Base-by-base conservation (phyloP, 768 basidiomycete species). In the Nidularia pulvinata region DNA sequence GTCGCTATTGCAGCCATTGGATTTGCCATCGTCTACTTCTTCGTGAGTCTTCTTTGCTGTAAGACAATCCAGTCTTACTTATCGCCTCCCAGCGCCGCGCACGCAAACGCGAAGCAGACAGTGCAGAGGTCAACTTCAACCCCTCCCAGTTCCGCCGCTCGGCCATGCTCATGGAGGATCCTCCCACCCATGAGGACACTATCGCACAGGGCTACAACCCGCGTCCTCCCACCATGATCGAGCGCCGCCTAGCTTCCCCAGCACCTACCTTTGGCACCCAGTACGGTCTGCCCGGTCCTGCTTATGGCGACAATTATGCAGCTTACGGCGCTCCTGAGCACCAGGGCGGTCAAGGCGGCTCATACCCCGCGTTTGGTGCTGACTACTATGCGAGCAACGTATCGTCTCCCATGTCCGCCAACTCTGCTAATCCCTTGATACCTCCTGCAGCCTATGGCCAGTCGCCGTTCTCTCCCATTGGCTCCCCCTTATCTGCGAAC, bases 201-300 rank as follows among this genome's bases (percentile, higher is more conserved):
- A 63, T 71, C 51, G 69, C 69, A 19, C 68, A 67, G 32, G 74
- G 78, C 0, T 77, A 68, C 61, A 81, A 81, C 54, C 81, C 81
- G 14, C 78, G 82, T 19, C 83, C 85, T 1, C 86, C 86, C n/a
- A 74, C 78, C 32, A 87, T 87, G 86, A 76, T 83, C 49, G 80
- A 88, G 59, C 73, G 73, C 46, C 79, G 77, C 57, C 56, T 71
- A 46, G 66, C 72, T 35, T 65, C 67, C 5, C 66, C 70, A 36
- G 67, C 65, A 14, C 70, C 74, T 9, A 66, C 67, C 1, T 68
- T 71, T 33, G 66, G 69, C 34, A 59, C 66, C 22, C 67, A 66
- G 56, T 71, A 71, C 35, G 66, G 64, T 13, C 59, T 51, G 32
- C 68, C 65, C 32, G 67, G 61, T 25, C 65, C 61, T 35, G 48